Base-by-base conservation (phyloP, 148 eudicot species). In the Heliosperma pusillum region DNA sequence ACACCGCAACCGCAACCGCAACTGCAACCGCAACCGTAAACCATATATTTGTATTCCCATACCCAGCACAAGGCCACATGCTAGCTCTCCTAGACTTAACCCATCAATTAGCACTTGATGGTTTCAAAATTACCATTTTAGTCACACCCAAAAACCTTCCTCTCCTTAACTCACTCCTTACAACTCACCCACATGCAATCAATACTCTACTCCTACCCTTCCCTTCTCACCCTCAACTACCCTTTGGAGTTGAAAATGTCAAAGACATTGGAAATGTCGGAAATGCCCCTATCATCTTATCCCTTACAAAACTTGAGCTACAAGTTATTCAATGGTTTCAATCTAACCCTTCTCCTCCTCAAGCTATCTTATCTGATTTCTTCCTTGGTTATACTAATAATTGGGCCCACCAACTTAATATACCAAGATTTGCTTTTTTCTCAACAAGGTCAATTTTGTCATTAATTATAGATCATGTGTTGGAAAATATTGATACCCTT, bases 61-160 rank as follows among this genome's bases (percentile, higher is more conserved):
- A 47, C 77, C 92, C 97, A 7, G 88, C 92, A 0, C 88, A 82
- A 76, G 92, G 97, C 40, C 94, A 92, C 76, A 84, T 88, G 75
- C 85, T 90, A 1, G 78, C 88, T 5, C 77, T 88, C 66, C 87
- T 90, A 11, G 94, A 92, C 77, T 77, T 89, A 1, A 77, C 89
- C 42, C 87, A 78, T 79, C 83, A 80, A 60, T 78, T 92, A 69
- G 72, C 84, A 45, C 74, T 76, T 65, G 70, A 74, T 21, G 88
- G 91, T 13, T 66, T 88, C 21, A 80, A 74, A 70, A 67, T 84
- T 13, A 88, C 92, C 82, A 71, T 89, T 19, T 29, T 91, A 56
- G 85, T 89, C 78, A 83, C 89, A 59, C 89, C 87, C 9, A 64
- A 76, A 68, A 87, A 92, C 80, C 84, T 88, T 63, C 85, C 88